phyloP scores from a whole-genome alignment of 2,329 filamentous ascomycete species.

The Pseudocercospora fijiensis region DNA sequence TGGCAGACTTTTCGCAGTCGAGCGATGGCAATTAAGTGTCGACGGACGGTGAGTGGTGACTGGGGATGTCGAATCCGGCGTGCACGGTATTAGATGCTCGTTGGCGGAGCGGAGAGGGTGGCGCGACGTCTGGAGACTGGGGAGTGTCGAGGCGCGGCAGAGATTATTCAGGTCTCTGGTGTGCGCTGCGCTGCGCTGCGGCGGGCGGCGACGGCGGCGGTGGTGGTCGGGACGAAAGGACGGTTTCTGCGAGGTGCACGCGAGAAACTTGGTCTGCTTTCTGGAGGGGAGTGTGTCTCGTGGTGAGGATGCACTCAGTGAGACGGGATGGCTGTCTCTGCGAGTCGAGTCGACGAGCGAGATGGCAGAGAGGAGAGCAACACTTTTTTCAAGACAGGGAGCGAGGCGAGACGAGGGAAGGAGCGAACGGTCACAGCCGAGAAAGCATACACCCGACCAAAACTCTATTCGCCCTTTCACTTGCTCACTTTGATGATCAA shows the following conservation, averaged over 20 bases:
- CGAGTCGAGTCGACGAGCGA: background rate
- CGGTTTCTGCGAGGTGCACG: background rate
- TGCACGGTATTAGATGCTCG: slow-evolving; percentile 14
- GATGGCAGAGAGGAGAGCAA: background rate
- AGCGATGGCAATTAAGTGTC: background rate
- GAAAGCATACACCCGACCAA: background rate
- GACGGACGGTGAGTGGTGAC: slow-evolving; percentile 9
- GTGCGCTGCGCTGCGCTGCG: background rate
- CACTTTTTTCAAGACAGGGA: slow-evolving; percentile 4
- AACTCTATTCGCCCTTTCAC: background rate
- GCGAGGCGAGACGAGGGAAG: background rate
- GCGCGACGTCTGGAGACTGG: background rate
- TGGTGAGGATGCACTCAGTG: slow-evolving; percentile 7
- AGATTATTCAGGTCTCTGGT: no score
- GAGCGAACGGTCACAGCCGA: background rate
- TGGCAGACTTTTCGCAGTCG: background rate
- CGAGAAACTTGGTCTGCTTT: slow-evolving; percentile 7
- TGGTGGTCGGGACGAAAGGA: background rate
- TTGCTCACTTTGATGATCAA: background rate
- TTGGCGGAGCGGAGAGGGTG: slow-evolving; percentile 14
- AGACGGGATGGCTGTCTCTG: slow-evolving; percentile 6
- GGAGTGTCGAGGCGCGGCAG: slow-evolving; percentile 8
- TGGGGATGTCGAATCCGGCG: slow-evolving; percentile 2
- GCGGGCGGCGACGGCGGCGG: background rate
- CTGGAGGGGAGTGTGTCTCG: slow-evolving; percentile 11